phyloP scores from a whole-genome alignment of 2,329 filamentous ascomycete species.

The Fusarium lyarnte region DNA sequence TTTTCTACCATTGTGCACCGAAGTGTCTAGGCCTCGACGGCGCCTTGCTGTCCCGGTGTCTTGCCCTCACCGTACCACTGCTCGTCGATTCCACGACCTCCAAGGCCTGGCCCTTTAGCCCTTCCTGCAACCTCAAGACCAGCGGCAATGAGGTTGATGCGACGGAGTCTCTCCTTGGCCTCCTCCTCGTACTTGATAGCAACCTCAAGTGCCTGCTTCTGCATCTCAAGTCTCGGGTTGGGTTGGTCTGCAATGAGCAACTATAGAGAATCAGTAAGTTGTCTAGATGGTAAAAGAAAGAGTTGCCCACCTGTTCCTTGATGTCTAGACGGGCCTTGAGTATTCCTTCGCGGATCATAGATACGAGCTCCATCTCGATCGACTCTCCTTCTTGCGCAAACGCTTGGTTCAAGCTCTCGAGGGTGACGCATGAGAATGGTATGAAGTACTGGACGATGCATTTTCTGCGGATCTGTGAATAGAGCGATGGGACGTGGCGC shows the following conservation, averaged over 20 bases:
- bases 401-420: slow-evolving; percentile 79
- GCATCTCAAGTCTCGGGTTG: slow-evolving; percentile 74
- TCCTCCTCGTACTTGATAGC: slow-evolving; percentile 78
- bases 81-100: slow-evolving; percentile 41
- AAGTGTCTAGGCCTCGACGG: slow-evolving; percentile 17
- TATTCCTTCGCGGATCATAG: slow-evolving; percentile 77
- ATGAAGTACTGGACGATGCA: slow-evolving; percentile 93
- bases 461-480: slow-evolving; percentile 82
- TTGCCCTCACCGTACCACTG: slow-evolving; percentile 48
- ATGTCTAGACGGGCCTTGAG: slow-evolving; percentile 86
- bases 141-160: slow-evolving; percentile 78
- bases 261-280: slow-evolving; percentile 48
- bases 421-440: slow-evolving; percentile 87
- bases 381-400: slow-evolving; percentile 73
- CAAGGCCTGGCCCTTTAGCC: slow-evolving; percentile 31
- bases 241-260: slow-evolving; percentile 77
- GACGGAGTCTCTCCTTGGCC: slow-evolving; percentile 78
- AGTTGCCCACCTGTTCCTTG: slow-evolving; percentile 71
- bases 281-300: neutral
- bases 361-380: slow-evolving; percentile 78
- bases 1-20: neutral
- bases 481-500: slow-evolving; percentile 75
- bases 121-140: slow-evolving; percentile 71
- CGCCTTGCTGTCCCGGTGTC: slow-evolving; percentile 1
- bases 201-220: slow-evolving; percentile 73